phyloP scores from a whole-genome alignment of 2,329 filamentous ascomycete genomes.

The Stachybotrys chartarum region DNA sequence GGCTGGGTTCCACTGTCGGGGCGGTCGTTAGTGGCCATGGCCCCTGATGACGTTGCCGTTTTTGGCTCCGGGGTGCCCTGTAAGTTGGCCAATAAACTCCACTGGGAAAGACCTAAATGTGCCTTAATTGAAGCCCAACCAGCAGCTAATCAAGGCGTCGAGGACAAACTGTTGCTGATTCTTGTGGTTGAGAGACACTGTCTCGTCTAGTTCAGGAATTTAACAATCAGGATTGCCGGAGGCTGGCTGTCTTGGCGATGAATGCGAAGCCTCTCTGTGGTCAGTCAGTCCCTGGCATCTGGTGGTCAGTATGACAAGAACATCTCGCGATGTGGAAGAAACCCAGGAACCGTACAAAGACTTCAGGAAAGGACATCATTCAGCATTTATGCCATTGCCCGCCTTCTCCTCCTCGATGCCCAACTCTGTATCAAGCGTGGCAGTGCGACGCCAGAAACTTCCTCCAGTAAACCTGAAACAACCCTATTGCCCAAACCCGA shows the following conservation, averaged over 20 bases:
- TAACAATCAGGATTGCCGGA: too few species aligned
- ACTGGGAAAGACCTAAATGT: neutral
- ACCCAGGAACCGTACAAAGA: neutral
- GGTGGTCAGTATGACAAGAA: too few species aligned
- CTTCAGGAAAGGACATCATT: neutral
- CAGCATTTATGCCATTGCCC: neutral
- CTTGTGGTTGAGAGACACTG: too few species aligned
- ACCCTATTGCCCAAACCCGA: neutral
- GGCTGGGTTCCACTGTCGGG: constrained; percentile 12
- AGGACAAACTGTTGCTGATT: neutral
- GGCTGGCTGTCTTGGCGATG: too few species aligned
- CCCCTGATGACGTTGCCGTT: constrained; percentile 6
- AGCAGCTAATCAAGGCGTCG: neutral
- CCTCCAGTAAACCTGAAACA: neutral
- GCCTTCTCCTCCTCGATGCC: neutral
- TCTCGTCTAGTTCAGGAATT: neutral
- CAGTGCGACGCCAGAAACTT: neutral
- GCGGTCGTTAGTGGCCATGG: constrained; percentile 13
- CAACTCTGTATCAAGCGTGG: neutral
- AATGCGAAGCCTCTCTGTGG: too few species aligned
- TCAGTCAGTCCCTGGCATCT: too few species aligned
- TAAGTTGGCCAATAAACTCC: neutral
- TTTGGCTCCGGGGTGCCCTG: constrained; percentile 8
- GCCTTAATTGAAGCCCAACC: neutral
- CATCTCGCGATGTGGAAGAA: too few species aligned